phyloP scores from a whole-genome alignment of 768 basidiomycete genomes.

The Russula abietina region DNA sequence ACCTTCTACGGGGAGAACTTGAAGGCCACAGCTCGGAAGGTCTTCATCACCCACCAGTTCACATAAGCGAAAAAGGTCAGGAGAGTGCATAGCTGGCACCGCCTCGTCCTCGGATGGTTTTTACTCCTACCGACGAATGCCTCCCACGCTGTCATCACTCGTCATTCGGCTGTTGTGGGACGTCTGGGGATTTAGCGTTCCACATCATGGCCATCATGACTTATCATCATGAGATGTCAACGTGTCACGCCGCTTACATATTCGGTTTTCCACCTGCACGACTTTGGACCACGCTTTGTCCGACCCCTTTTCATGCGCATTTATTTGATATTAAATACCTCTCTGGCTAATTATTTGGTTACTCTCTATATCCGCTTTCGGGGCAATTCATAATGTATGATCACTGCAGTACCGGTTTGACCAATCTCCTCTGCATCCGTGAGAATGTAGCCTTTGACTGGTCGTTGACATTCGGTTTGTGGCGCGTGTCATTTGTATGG shows the following conservation, averaged over 20 bases:
- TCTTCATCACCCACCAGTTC: conserved; percentile 6
- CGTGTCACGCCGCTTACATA: not conserved
- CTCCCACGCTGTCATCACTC: conserved; percentile 16
- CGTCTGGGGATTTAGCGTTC: not conserved
- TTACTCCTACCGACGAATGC: not conserved
- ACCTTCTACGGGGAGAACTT: conserved; percentile 1
- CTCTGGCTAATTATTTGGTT: conserved; percentile 12
- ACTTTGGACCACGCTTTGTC: conserved; percentile 1
- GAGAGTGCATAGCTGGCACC: not conserved
- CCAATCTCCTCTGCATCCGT: conserved; percentile 11
- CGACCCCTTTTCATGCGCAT: conserved; percentile 18
- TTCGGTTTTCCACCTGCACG: conserved; percentile 1
- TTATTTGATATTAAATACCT: conserved; percentile 17
- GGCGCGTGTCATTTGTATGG: not conserved
- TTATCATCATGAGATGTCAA: conserved; percentile 1
- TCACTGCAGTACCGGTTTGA: conserved; percentile 1
- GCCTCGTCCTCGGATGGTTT: not conserved
- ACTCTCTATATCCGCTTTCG: conserved; percentile 18
- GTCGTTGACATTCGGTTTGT: not conserved
- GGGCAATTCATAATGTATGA: conserved; percentile 32
- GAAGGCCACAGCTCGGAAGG: conserved; percentile 11
- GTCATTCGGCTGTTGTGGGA: not conserved
- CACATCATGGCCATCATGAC: conserved; percentile 3
- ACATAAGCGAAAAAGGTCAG: conserved; percentile 9
- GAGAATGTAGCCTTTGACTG: conserved; percentile 23